Base-by-base conservation (phyloP, 2,329 filamentous ascomycete species). In the Clonostachys solani region DNA sequence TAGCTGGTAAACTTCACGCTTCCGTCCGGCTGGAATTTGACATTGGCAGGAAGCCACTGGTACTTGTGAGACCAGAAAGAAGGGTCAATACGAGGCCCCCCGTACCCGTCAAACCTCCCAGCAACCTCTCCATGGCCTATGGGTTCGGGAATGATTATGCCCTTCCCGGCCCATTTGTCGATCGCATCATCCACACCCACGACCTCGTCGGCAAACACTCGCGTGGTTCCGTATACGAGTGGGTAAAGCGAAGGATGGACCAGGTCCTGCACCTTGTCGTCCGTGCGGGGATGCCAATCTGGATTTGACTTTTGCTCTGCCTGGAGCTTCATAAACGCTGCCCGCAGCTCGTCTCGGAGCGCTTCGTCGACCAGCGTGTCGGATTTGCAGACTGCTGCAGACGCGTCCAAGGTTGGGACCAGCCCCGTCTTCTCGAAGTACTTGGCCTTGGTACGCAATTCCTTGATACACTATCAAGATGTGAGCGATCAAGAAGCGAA, bases 231-330 rank as follows among this genome's bases (percentile, higher is more conserved):
- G 8, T 41, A 54, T 9, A 54, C 43, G 13, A 54, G 48, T 1
- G 50, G 52, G 17, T 52, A 51, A 47, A 54, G 49, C 0, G 76
- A 80, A 4, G 79, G 77, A 52, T 84, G 72, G 6, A 85, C 66
- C 1, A 82, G 61, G 53, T 84, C 71, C 1, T 77, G 69, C 3
- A 84, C 75, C 50, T 67, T 71, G 1, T 65, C 57, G 34, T 77
- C 60, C 0, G 73, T 77, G 4, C 69, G 62, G 0, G 80, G 80
- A 60, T 84, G 76, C 69, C 73, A 83, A 54, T 82, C 81, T 29
- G 35, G 57, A 2, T 47, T 16, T 0, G 48, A 45, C 13, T 45
- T 44, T 10, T 59, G 57, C 1, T 55, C 56, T 0, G 49, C 43
- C n/a, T 47, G 44, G 0, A 61, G 50, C 29, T 47, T 50, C 1